Conservation (phyloP, 2,329 filamentous ascomycete species). For the Diplodia sapinea region DNA sequence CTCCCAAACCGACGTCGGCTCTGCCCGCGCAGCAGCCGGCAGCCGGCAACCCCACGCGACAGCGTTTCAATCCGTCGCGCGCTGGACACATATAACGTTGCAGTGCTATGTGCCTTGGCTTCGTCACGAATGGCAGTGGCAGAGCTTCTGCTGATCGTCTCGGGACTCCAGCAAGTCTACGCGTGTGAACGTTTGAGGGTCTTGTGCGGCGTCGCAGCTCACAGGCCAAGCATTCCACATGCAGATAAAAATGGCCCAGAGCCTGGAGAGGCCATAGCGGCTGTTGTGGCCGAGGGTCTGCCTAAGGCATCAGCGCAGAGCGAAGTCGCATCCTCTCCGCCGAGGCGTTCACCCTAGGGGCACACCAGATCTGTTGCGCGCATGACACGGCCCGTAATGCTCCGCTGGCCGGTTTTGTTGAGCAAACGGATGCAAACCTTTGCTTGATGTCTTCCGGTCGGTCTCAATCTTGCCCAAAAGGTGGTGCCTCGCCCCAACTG, state of each 20-base stretch:
- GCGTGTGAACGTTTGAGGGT: not conserved
- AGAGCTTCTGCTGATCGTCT: no score
- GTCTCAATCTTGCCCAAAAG: not conserved
- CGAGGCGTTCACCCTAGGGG: conserved; percentile 10
- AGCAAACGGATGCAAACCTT: not conserved
- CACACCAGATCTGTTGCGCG: not conserved
- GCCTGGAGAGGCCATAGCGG: not conserved
- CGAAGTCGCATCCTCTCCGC: conserved; percentile 18
- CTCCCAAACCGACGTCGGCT: not conserved
- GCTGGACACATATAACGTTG: no score
- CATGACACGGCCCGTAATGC: conserved; percentile 19
- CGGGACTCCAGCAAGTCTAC: no score
- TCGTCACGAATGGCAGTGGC: no score
- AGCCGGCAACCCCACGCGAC: conserved; percentile 5
- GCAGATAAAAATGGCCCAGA: not conserved
- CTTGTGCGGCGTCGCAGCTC: not conserved
- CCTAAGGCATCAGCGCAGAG: conserved; percentile 2
- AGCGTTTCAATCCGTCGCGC: not conserved
- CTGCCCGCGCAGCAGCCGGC: no score
- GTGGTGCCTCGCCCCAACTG: not conserved
- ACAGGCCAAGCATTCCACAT: not conserved
- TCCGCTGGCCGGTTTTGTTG: conserved; percentile 13
- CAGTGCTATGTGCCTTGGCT: no score
- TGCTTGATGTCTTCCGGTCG: not conserved
- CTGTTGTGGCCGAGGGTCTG: not conserved